Evolutionary conservation across 2,329 filamentous ascomycete genomes (phyloP), one percentile per base, ranked within the genome.

Genomic region (Trichoderma simmonsii): DNA sequence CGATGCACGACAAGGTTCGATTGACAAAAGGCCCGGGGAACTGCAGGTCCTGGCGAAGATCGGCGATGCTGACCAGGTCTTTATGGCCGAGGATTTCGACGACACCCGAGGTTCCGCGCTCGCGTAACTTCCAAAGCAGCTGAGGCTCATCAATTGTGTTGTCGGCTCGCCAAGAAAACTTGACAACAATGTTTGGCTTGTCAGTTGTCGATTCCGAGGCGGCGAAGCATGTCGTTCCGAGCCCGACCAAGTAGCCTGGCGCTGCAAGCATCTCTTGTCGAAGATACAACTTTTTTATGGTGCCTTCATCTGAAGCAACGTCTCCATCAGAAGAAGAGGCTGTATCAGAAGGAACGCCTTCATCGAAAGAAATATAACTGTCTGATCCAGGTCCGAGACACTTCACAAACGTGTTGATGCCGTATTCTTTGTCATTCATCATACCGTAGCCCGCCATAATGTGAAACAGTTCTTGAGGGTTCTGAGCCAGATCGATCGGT

Each of bases 401-500:
- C 9, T 21, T 51, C 0, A 21, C n/a, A 51, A 51, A 51, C n/a
- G 43, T 51, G 8, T 21, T 51, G 43, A 51, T 1, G 0, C 43
- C 43, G 1, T 8, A 21, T 1, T 51, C n/a, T 6, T 51, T 5
- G 2, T 3, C 43, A 21, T 12, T 12, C 43, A 51, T 51, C n/a
- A 51, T 21, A 12, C 4, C 4, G n/a, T 51, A 51, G 43, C 43
- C 43, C 4, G 43, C 43, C 43, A 21, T 3, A 3, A 18, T 51
- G 6, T 1, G 43, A 3, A 51, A 21, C 9, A 48, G 18, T 2
- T 4, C 3, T 4, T 21, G 43, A 48, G 43, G 9, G 8, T 48
- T 3, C n/a, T 3, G 4, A n/a, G 0, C n/a, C 43, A 48, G 9
- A 4, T 48, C 9, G 0, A 48, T 1, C n/a, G 2, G 7, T 1